Base-by-base conservation (phyloP, 2,329 filamentous ascomycete species). In the Penicillium brasilianum region DNA sequence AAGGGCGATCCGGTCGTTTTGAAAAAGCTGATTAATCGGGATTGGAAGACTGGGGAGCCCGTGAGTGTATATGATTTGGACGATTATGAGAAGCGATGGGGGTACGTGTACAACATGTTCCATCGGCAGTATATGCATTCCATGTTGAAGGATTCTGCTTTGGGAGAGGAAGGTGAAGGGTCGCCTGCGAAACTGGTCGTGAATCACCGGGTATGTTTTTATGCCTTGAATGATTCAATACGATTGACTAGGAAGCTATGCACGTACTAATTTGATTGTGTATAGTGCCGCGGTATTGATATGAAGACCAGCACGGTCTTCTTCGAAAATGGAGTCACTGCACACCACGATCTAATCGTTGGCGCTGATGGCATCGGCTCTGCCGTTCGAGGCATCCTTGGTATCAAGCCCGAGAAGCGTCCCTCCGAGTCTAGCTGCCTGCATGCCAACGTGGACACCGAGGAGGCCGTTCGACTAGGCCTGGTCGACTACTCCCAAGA, bases 341-440 rank as follows among this genome's bases (percentile, higher is more conserved):
- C 70, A 1, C 77, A 77, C 30, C 86, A 89, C 70, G 87, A 90
- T 61, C 76, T 89, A 18, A 79, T 90, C 56, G 70, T 90, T 50
- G 88, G 87, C 8, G 86, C 87, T 3, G 88, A 90, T 69, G 88
- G 88, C 5, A 90, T 91, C 67, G 87, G 88, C 13, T 90, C 88
- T 0, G 80, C 76, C n/a, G 84, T 88, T 0, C 86, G 88, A 44
- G 75, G 78, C n/a, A 80, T 87, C 49, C 77, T 90, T n/a, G 88
- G 87, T n/a, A 81, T 90, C 52, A 74, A 78, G 50, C 85, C 87
- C 0, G 84, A 83, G 51, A 87, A 85, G 74, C 81, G 80, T n/a
- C 83, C 87, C 0, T 81, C 87, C 0, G 83, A 85, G 5, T 84
- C 83, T 2, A 85, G 82, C 74, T 90, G 88, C 68, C 78, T 89